phyloP scores from a whole-genome alignment of 2,329 filamentous ascomycete genomes.

The Monosporascus ibericus region DNA sequence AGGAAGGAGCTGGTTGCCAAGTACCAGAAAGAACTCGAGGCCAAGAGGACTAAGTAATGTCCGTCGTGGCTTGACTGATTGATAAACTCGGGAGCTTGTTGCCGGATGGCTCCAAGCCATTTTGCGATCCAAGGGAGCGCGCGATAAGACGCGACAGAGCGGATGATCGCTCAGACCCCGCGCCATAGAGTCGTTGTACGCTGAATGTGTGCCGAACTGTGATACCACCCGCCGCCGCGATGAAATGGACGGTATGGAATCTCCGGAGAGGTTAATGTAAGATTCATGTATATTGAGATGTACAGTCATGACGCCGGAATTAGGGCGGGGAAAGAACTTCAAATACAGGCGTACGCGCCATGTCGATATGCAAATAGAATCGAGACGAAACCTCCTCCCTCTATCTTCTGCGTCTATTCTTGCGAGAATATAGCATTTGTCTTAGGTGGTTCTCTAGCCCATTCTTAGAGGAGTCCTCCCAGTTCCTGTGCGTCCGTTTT shows the following conservation, averaged over 20 bases:
- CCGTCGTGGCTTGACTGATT: background rate
- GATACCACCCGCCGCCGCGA: background rate
- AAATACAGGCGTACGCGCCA: background rate
- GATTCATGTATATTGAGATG: background rate
- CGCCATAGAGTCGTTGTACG: too few species aligned
- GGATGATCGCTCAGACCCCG: too few species aligned
- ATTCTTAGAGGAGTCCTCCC: too few species aligned
- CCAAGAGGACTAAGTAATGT: slow-evolving; percentile 46
- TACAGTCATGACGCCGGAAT: background rate
- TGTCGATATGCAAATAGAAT: background rate
- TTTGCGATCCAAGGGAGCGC: too few species aligned
- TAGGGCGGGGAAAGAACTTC: background rate
- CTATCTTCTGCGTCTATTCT: background rate
- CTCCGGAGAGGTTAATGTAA: background rate
- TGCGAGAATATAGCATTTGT: too few species aligned
- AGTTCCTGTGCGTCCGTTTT: too few species aligned
- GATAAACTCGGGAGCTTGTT: background rate
- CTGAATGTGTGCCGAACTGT: background rate
- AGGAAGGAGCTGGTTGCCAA: slow-evolving; percentile 56
- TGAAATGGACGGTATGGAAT: background rate
- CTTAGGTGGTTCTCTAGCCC: too few species aligned
- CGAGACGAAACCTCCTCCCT: background rate
- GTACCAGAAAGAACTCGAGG: slow-evolving; percentile 52
- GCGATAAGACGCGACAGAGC: too few species aligned
- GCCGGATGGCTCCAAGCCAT: background rate